Percentiles rank a stretch among this genome's conserved stretches.
Evolutionary conservation across 208 protist species (phyloP).

Genomic region (Leptomonas pyrrhocoris): DNA sequence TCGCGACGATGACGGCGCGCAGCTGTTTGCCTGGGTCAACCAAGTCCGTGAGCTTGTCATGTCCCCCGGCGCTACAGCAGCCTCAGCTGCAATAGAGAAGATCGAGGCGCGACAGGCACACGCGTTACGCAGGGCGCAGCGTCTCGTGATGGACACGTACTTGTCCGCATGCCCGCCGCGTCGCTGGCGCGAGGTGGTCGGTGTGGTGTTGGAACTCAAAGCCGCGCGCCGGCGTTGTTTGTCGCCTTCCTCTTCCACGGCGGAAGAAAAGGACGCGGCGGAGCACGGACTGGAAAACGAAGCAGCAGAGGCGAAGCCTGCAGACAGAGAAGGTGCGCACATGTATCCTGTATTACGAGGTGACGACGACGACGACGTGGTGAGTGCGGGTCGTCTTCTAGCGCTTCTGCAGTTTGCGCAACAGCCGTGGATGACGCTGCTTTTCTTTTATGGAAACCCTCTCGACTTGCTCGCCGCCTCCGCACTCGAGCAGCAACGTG

Average conservation of each 20-base stretch:
- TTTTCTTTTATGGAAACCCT: conserved; percentile 35
- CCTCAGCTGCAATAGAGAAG: not conserved
- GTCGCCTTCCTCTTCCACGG: too few species aligned
- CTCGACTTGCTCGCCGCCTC: conserved; percentile 7
- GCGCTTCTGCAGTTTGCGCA: conserved; percentile 18
- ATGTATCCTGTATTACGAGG: not conserved
- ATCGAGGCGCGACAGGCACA: not conserved
- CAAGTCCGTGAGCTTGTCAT: conserved; percentile 14
- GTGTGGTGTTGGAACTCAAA: conserved; percentile 14
- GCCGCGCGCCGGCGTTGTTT: not conserved
- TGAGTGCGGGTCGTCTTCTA: conserved; percentile 27
- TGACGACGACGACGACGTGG: not conserved
- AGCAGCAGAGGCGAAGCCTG: too few species aligned
- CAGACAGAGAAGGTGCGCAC: not conserved
- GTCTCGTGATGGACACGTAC: conserved; percentile 36
- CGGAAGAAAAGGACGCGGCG: too few species aligned
- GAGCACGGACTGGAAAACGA: too few species aligned
- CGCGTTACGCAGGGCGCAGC: conserved; percentile 11
- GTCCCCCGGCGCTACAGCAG: not conserved
- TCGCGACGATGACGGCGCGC: not conserved
- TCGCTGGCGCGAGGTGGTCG: conserved; percentile 41
- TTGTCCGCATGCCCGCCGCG: conserved; percentile 32
- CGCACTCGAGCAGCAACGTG: not conserved
- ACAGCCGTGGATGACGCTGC: conserved; percentile 30
- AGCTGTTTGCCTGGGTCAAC: conserved; percentile 28